Percentiles rank a stretch among this genome's conserved stretches.
Evolutionary conservation across 352 stramenopile genomes (phyloP).

Genomic region (Pythium apleroticum): DNA sequence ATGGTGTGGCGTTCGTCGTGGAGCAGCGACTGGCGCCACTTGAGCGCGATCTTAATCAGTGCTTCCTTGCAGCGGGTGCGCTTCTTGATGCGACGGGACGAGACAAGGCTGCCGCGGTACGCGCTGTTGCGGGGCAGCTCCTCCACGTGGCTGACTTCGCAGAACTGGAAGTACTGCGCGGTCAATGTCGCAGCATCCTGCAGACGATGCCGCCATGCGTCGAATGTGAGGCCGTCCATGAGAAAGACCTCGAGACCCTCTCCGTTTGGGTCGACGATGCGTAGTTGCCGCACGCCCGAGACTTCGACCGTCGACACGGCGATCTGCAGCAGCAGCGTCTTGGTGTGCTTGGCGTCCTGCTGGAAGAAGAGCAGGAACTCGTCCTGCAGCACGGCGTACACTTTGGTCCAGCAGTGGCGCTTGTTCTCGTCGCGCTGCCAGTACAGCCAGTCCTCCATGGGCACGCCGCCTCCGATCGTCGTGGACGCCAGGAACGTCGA

Average conservation of each 20-base stretch:
- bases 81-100: conserved; percentile 54
- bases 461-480: conserved; percentile 31
- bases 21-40: conserved; percentile 33
- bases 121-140: conserved; percentile 57
- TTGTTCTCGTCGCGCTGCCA: conserved; percentile 76
- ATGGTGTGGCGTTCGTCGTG: conserved; percentile 25
- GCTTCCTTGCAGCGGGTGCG: conserved; percentile 47
- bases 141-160: conserved; percentile 45
- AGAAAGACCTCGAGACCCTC: conserved; percentile 78
- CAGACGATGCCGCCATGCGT: conserved; percentile 50
- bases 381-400: conserved; percentile 76
- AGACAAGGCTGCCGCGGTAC: conserved; percentile 71
- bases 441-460: conserved; percentile 81
- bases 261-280: conserved; percentile 71
- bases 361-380: conserved; percentile 85
- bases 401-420: conserved; percentile 75
- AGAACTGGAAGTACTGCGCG: conserved; percentile 62
- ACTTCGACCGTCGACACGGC: conserved; percentile 67
- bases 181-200: conserved; percentile 63
- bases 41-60: conserved; percentile 38
- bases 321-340: conserved; percentile 73
- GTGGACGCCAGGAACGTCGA: conserved; percentile 47
- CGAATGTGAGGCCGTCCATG: conserved; percentile 50
- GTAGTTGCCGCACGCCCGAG: conserved; percentile 62
- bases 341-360: conserved; percentile 42